phyloP scores from a whole-genome alignment of 78 protist genomes.

The Cavenderia fasciculata region DNA sequence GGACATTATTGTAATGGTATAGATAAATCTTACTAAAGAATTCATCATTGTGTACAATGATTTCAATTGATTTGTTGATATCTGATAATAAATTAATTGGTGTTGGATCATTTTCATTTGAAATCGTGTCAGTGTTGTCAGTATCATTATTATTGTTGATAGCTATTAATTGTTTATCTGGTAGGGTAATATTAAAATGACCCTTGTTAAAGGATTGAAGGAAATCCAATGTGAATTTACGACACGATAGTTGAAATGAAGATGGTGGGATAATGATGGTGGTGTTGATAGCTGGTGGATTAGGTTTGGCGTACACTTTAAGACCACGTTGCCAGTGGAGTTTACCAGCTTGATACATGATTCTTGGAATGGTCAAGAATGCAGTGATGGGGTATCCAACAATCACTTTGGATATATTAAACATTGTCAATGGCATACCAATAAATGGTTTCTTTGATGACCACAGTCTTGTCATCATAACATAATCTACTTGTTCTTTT shows the following conservation, averaged over 20 bases:
- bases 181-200: background rate
- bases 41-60: constrained; percentile 15
- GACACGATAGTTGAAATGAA: background rate
- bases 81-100: constrained; percentile 7
- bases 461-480: constrained; percentile 46
- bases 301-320: constrained; percentile 47
- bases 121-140: no score
- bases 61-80: background rate
- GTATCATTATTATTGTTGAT: background rate
- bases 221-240: background rate
- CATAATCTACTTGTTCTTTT: background rate
- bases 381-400: constrained; percentile 23
- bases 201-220: background rate
- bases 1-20: background rate
- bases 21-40: constrained; percentile 58
- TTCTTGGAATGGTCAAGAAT: constrained; percentile 31
- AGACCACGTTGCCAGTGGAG: constrained; percentile 23
- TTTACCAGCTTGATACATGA: constrained; percentile 46
- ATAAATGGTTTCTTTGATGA: constrained; percentile 18
- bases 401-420: background rate
- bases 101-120: background rate
- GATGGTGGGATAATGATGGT: constrained; percentile 33
- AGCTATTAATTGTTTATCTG: background rate
- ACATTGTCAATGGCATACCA: background rate
- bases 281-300: constrained; percentile 50